These are phyloP conservation scores for Veloboletus limbatus DNA, from an alignment of 1,284 basidiomycete genomes.

Conservation along the genomic window DNA sequence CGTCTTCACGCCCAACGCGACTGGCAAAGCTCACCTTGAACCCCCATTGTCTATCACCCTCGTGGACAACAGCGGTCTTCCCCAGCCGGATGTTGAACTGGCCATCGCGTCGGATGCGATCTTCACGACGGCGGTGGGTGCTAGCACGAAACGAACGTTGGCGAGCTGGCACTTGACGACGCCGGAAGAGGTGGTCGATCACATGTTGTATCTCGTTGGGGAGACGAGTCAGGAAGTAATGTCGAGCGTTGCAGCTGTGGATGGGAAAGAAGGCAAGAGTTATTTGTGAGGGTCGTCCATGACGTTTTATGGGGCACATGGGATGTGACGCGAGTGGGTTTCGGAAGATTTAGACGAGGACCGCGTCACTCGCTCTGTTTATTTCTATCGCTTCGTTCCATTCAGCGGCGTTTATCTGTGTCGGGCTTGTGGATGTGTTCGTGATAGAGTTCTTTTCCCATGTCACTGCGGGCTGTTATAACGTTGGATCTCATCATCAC, in stretches of 20 bases:
- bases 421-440: background rate
- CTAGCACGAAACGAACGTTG: slow-evolving; percentile 82
- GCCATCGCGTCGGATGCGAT: slow-evolving; percentile 65
- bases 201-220: slow-evolving; percentile 56
- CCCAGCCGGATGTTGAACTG: slow-evolving; percentile 51
- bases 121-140: slow-evolving; percentile 87
- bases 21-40: slow-evolving; percentile 51
- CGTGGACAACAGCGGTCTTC: slow-evolving; percentile 40
- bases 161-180: slow-evolving; percentile 88
- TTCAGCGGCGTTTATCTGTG: background rate
- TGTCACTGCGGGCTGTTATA: no score
- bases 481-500: no score
- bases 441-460: no score
- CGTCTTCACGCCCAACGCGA: slow-evolving; percentile 47
- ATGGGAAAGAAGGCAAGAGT: slow-evolving; percentile 15
- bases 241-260: no score
- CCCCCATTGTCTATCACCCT: slow-evolving; percentile 75
- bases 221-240: slow-evolving; percentile 13
- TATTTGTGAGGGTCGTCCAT: slow-evolving; percentile 17
- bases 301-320: no score
- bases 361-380: background rate
- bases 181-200: slow-evolving; percentile 70
- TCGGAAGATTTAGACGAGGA: background rate
- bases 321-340: background rate
- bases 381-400: no score